These are phyloP conservation scores for Diophrys appendiculata DNA, from an alignment of 73 alveolate species.

Conservation along the genomic window DNA sequence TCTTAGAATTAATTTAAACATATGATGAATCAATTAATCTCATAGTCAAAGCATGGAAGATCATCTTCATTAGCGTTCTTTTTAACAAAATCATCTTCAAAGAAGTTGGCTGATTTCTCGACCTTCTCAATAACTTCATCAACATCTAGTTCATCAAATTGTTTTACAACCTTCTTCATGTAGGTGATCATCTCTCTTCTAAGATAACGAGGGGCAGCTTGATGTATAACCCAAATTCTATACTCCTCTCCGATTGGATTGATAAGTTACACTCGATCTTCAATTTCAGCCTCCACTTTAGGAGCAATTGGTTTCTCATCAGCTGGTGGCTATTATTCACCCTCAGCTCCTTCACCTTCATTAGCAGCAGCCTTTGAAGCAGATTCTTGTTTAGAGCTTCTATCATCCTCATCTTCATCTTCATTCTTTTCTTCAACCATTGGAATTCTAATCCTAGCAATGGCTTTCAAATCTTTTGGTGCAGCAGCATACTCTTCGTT, in stretches of 20 bases:
- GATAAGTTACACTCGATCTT: slow-evolving; percentile 48
- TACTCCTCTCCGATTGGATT: slow-evolving; percentile 52
- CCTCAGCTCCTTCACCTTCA: slow-evolving; percentile 15
- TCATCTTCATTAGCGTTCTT: neutral
- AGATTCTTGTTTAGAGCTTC: too few relatives aligned
- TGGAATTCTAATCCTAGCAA: slow-evolving; percentile 60
- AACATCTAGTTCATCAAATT: slow-evolving; percentile 48
- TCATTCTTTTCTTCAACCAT: slow-evolving; percentile 30
- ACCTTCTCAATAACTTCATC: slow-evolving; percentile 38
- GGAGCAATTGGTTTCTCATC: too few relatives aligned
- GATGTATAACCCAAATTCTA: slow-evolving; percentile 54
- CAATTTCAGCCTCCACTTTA: slow-evolving; percentile 57
- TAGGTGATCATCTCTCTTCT: slow-evolving; percentile 55
- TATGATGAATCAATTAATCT: neutral
- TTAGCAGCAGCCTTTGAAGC: neutral
- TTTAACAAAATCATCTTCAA: neutral
- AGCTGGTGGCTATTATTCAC: too few relatives aligned
- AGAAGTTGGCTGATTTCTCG: neutral
- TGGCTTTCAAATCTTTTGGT: slow-evolving; percentile 35
- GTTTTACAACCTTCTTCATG: slow-evolving; percentile 45
- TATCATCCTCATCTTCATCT: slow-evolving; percentile 36
- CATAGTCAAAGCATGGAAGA: neutral
- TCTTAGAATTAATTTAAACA: too few relatives aligned
- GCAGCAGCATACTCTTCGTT: slow-evolving; percentile 52
- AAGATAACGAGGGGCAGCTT: slow-evolving; percentile 54